Evolutionary conservation across 306 rosid genomes (phyloP).

Genomic region (Begonia masoniana): DNA sequence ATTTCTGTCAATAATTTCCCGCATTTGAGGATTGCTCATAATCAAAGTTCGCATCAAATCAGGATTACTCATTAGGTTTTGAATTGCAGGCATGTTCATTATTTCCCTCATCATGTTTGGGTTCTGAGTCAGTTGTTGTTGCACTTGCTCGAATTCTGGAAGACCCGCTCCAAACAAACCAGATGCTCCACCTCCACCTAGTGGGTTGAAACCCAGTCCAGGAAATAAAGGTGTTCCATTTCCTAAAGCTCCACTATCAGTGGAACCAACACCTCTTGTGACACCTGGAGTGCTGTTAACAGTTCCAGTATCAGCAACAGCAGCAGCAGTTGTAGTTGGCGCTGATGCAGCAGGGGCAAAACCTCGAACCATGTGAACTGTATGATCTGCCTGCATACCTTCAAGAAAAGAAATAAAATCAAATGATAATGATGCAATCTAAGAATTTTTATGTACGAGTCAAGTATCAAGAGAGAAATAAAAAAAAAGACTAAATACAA

Average conservation of each 20-base stretch:
- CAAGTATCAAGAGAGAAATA: too few species aligned
- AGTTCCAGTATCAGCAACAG: constrained; percentile 29
- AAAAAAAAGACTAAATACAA: too few species aligned
- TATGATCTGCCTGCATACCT: constrained; percentile 86
- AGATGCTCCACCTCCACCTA: constrained; percentile 31
- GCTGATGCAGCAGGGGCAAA: constrained; percentile 30
- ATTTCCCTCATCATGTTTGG: constrained; percentile 64
- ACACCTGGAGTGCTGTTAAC: constrained; percentile 32
- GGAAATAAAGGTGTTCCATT: constrained; percentile 50
- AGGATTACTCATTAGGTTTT: constrained; percentile 55
- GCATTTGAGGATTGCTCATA: constrained; percentile 84
- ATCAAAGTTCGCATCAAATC: constrained; percentile 62
- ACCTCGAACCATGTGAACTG: constrained; percentile 76
- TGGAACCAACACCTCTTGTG: constrained; percentile 34
- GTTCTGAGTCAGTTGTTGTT: constrained; percentile 56
- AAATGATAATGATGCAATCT: background rate
- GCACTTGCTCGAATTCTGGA: constrained; percentile 65
- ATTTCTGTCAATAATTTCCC: constrained; percentile 69
- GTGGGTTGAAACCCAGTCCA: constrained; percentile 43
- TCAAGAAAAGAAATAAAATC: background rate
- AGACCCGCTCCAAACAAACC: constrained; percentile 53
- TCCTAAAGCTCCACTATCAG: constrained; percentile 44
- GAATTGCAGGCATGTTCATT: constrained; percentile 69
- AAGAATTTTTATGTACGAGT: too few species aligned
- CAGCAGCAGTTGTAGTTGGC: constrained; percentile 19